Percentiles rank a stretch among this genome's conserved stretches.
Evolutionary conservation across 192 early-diverging fungal species (phyloP).

Genomic region (Coemansia furcata): DNA sequence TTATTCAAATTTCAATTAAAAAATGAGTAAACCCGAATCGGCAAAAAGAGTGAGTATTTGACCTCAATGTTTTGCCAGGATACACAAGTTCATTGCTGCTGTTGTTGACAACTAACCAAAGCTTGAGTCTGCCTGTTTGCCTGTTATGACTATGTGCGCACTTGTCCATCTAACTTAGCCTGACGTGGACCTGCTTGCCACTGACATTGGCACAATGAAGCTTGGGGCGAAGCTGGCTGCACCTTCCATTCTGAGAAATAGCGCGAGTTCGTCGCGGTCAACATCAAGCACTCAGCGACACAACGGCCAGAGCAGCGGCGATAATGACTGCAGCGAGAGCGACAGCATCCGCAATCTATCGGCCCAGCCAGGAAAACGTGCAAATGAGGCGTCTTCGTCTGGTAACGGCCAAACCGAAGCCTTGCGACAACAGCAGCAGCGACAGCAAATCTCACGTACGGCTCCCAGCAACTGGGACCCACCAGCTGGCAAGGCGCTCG

Average conservation of each 20-base stretch:
- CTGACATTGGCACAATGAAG: constrained; percentile 34
- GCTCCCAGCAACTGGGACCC: background rate
- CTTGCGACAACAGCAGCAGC: background rate
- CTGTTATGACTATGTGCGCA: background rate
- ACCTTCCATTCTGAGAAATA: background rate
- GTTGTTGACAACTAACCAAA: background rate
- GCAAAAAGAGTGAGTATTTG: constrained; percentile 1
- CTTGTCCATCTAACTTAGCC: constrained; percentile 2
- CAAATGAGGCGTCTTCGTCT: background rate
- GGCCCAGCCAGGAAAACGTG: background rate
- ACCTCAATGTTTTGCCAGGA: background rate
- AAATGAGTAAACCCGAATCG: background rate
- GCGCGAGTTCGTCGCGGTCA: constrained; percentile 3
- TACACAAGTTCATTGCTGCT: background rate
- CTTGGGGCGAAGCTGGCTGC: constrained; percentile 11
- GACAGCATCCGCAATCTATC: background rate
- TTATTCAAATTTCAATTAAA: background rate
- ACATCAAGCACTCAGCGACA: constrained; percentile 10
- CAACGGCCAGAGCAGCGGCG: background rate
- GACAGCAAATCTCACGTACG: background rate
- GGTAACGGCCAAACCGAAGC: background rate
- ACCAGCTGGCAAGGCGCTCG: background rate
- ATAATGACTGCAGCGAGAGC: constrained; percentile 1
- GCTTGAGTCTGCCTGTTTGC: background rate
- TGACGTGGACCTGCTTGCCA: constrained; percentile 27